Percentiles rank a stretch among this genome's conserved stretches.
Conservation (phyloP, 2,329 filamentous ascomycete species). For the Lachnellula cervina region DNA sequence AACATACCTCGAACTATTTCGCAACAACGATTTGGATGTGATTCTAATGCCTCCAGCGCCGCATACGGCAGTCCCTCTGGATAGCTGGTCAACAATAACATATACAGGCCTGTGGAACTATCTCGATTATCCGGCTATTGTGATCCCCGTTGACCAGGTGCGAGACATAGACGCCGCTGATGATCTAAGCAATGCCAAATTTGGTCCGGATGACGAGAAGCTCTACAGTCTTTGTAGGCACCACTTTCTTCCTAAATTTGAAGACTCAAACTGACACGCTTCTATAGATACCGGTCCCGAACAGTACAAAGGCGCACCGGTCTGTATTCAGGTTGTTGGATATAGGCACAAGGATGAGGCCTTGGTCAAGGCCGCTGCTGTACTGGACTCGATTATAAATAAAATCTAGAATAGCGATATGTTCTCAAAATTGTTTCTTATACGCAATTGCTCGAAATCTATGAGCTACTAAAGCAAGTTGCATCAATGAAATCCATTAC, state of each 20-base stretch:
- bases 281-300: slow-evolving; percentile 30
- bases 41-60: slow-evolving; percentile 48
- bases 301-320: slow-evolving; percentile 26
- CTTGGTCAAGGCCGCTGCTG: slow-evolving; percentile 21
- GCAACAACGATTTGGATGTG: slow-evolving; percentile 39
- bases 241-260: slow-evolving; percentile 2
- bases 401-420: slow-evolving; percentile 4
- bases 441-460: neutral
- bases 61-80: slow-evolving; percentile 43
- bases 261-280: slow-evolving; percentile 8
- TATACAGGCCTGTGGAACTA: slow-evolving; percentile 55
- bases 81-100: slow-evolving; percentile 43
- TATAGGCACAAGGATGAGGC: slow-evolving; percentile 30
- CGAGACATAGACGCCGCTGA: slow-evolving; percentile 23
- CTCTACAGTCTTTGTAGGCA: slow-evolving; percentile 26
- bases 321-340: slow-evolving; percentile 31
- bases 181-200: slow-evolving; percentile 26
- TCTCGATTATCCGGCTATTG: slow-evolving; percentile 48
- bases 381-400: slow-evolving; percentile 28
- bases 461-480: slow-evolving; percentile 5
- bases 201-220: slow-evolving; percentile 20
- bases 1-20: slow-evolving; percentile 25
- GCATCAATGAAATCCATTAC: slow-evolving; percentile 19
- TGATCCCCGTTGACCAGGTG: slow-evolving; percentile 43
- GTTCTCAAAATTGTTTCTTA: neutral